phyloP scores from a whole-genome alignment of 78 protist species.

The Dictyostelium capitatum region DNA sequence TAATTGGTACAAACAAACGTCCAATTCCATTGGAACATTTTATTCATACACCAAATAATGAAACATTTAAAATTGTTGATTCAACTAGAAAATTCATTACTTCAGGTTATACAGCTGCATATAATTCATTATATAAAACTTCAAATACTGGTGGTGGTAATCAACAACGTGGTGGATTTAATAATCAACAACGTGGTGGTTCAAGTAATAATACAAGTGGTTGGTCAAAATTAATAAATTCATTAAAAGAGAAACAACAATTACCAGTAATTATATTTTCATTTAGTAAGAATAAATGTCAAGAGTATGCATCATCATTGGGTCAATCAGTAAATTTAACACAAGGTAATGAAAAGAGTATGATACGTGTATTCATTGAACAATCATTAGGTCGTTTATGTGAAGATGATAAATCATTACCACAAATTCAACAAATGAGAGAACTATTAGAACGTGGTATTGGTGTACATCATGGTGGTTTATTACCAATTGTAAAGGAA shows the following conservation, averaged over 20 bases:
- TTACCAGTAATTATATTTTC: conserved; percentile 92
- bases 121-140: conserved; percentile 16
- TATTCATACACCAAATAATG: conserved; percentile 68
- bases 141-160: background rate
- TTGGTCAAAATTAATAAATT: conserved; percentile 75
- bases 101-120: conserved; percentile 42
- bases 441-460: conserved; percentile 92
- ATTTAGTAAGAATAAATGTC: conserved; percentile 91
- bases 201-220: conserved; percentile 7
- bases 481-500: conserved; percentile 98
- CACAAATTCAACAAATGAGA: conserved; percentile 87
- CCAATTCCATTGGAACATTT: conserved; percentile 97
- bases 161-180: background rate
- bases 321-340: conserved; percentile 80
- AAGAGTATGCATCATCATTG: conserved; percentile 81
- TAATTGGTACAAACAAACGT: conserved; percentile 90
- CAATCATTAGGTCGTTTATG: conserved; percentile 77
- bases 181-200: background rate
- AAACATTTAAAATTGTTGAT: conserved; percentile 76
- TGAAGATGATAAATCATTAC: conserved; percentile 77
- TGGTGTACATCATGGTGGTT: conserved; percentile 98
- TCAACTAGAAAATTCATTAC: conserved; percentile 25
- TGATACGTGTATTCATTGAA: conserved; percentile 80
- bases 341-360: conserved; percentile 83
- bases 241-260: conserved; percentile 68